Conservation (phyloP, 192 early-diverging fungal genomes). For the Lobosporangium transversale region DNA sequence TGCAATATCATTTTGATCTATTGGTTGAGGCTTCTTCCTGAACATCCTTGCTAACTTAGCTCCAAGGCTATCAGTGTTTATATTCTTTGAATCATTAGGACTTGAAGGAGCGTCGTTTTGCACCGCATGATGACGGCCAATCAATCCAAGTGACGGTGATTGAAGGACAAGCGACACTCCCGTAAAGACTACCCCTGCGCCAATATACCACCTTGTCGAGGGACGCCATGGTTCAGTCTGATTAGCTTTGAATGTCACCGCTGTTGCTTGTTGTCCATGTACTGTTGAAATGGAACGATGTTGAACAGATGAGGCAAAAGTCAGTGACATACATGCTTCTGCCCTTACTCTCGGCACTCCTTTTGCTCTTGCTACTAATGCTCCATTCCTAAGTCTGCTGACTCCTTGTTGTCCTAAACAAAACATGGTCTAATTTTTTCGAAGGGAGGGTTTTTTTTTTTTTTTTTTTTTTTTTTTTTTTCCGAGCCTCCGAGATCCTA, state of each 20-base stretch:
- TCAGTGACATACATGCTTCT: neutral
- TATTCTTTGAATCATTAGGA: neutral
- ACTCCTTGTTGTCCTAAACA: no score
- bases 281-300: slow-evolving; percentile 13
- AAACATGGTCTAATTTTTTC: no score
- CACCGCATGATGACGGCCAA: neutral
- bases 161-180: slow-evolving; percentile 32
- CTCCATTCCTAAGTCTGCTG: no score
- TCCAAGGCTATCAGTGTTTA: slow-evolving; percentile 8
- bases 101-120: slow-evolving; percentile 15
- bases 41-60: slow-evolving; percentile 9
- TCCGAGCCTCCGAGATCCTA: no score
- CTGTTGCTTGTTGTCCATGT: no score
- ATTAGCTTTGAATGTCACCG: no score
- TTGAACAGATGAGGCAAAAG: no score
- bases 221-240: no score
- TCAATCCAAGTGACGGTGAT: slow-evolving; percentile 26
- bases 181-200: slow-evolving; percentile 40
- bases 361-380: no score
- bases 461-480: no score
- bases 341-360: no score
- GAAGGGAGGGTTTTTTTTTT: no score
- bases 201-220: slow-evolving; percentile 21
- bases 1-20: slow-evolving; percentile 35
- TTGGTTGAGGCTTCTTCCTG: slow-evolving; percentile 11